Percentiles rank a stretch among this genome's conserved stretches.
phyloP scores from a whole-genome alignment of 805 yeast genomes.

The Kuraishia floccosa region DNA sequence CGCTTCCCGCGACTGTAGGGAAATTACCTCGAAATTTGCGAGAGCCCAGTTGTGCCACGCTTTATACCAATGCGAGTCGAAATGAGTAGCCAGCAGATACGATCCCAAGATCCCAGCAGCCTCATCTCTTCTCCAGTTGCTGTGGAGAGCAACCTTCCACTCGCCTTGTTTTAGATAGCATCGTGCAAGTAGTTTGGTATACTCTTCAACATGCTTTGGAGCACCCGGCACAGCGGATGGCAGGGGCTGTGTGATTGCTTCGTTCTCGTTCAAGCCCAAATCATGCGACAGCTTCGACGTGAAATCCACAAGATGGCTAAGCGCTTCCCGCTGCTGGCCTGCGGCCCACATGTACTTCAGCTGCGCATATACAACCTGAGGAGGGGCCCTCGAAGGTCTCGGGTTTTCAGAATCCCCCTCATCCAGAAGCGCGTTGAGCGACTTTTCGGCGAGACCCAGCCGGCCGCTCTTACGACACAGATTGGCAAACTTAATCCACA shows the following conservation, averaged over 20 bases:
- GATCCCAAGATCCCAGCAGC: conserved; percentile 81
- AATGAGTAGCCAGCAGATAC: conserved; percentile 86
- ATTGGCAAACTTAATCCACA: conserved; percentile 98
- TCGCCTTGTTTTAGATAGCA: conserved; percentile 97
- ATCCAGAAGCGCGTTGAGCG: conserved; percentile 69
- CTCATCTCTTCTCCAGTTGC: conserved; percentile 68
- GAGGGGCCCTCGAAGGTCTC: conserved; percentile 75
- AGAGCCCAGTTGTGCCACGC: conserved; percentile 99
- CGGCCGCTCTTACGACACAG: conserved; percentile 91
- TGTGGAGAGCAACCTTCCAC: conserved; percentile 83
- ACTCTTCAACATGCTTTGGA: conserved; percentile 67
- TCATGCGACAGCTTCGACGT: conserved; percentile 86
- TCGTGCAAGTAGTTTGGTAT: conserved; percentile 78
- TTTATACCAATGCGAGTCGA: conserved; percentile 88
- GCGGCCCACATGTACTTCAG: conserved; percentile 95
- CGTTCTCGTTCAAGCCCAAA: conserved; percentile 77
- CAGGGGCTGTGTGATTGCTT: conserved; percentile 75
- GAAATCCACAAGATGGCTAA: conserved; percentile 77
- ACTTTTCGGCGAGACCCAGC: conserved; percentile 83
- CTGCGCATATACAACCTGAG: conserved; percentile 95
- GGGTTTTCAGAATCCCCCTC: conserved; percentile 44
- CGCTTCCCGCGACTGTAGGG: conserved; percentile 26
- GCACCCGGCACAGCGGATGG: conserved; percentile 66
- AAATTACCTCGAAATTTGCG: conserved; percentile 92
- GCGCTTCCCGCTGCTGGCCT: conserved; percentile 79